Evolutionary conservation across 805 yeast species (phyloP).

Genomic region (Myxozyma monticola): DNA sequence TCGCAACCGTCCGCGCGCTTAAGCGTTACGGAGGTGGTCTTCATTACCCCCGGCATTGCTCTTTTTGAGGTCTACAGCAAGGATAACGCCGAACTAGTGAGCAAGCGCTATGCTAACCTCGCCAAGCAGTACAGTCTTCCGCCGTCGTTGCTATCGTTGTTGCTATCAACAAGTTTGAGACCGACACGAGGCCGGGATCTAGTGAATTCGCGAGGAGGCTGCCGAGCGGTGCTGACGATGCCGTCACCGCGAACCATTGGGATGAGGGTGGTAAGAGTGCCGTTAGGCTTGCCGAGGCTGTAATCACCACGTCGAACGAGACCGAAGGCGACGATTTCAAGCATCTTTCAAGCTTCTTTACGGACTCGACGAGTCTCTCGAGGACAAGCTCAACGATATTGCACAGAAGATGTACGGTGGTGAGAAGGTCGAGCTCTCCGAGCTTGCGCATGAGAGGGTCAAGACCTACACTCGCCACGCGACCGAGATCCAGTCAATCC

Average conservation of each 20-base stretch:
- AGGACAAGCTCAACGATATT: slow-evolving; percentile 73
- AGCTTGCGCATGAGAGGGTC: slow-evolving; percentile 77
- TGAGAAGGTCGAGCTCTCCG: slow-evolving; percentile 74
- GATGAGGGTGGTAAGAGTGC: slow-evolving; percentile 95
- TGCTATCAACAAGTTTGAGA: slow-evolving; percentile 83
- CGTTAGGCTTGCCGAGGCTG: slow-evolving; percentile 75
- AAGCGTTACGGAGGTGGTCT: slow-evolving; percentile 97
- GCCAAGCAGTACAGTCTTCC: slow-evolving; percentile 85
- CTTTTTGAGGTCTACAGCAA: slow-evolving; percentile 76
- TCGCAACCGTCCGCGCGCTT: slow-evolving; percentile 93
- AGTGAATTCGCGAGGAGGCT: slow-evolving; percentile 75
- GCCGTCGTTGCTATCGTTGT: too few relatives aligned
- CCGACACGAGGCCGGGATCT: slow-evolving; percentile 83
- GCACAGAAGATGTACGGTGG: slow-evolving; percentile 94
- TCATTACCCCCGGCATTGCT: slow-evolving; percentile 87
- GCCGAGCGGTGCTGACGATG: slow-evolving; percentile 81
- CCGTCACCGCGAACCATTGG: slow-evolving; percentile 91
- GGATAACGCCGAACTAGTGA: slow-evolving; percentile 77
- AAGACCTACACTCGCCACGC: slow-evolving; percentile 82
- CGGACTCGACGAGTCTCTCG: slow-evolving; percentile 65
- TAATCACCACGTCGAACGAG: slow-evolving; percentile 59
- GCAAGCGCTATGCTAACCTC: slow-evolving; percentile 80
- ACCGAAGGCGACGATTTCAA: slow-evolving; percentile 51
- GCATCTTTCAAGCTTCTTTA: slow-evolving; percentile 66
- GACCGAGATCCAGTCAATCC: slow-evolving; percentile 95